These are phyloP conservation scores for Clavispora asparagi DNA, from an alignment of 805 yeast genomes.

Conservation along the genomic window DNA sequence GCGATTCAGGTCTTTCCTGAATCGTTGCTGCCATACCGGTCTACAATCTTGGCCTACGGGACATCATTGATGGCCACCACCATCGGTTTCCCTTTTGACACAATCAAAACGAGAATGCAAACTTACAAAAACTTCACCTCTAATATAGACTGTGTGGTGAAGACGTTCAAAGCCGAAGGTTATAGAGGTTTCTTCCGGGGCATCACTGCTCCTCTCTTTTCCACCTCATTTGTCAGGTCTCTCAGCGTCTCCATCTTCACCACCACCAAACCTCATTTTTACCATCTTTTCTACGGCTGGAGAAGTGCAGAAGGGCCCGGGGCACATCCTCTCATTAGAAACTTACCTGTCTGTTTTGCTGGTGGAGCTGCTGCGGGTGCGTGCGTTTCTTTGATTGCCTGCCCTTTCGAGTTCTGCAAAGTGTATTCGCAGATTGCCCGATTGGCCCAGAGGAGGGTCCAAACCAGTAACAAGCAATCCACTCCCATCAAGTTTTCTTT, in stretches of 20 bases:
- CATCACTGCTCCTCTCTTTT: slow-evolving; percentile 63
- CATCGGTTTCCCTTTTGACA: slow-evolving; percentile 80
- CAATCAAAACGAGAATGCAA: slow-evolving; percentile 84
- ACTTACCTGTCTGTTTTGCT: slow-evolving; percentile 39
- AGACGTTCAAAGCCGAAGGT: slow-evolving; percentile 60
- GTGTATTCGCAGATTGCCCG: slow-evolving; percentile 70
- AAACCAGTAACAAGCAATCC: background rate
- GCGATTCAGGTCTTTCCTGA: slow-evolving; percentile 49
- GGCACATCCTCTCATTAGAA: slow-evolving; percentile 38
- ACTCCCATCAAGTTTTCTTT: slow-evolving; percentile 20
- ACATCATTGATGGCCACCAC: slow-evolving; percentile 61
- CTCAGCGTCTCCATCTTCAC: slow-evolving; percentile 63
- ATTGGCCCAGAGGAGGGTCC: slow-evolving; percentile 26
- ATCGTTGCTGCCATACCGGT: slow-evolving; percentile 45
- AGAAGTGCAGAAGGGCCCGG: slow-evolving; percentile 3
- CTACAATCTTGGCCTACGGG: slow-evolving; percentile 57
- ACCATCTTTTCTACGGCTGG: slow-evolving; percentile 12
- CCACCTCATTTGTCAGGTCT: slow-evolving; percentile 62
- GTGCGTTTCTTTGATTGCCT: slow-evolving; percentile 57
- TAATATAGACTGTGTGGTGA: slow-evolving; percentile 50
- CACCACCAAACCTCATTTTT: slow-evolving; percentile 39
- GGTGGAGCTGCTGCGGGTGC: slow-evolving; percentile 70
- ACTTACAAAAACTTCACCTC: slow-evolving; percentile 57
- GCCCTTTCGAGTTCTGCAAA: slow-evolving; percentile 85
- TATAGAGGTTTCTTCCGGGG: slow-evolving; percentile 70